Evolutionary conservation across 2,329 filamentous ascomycete species (phyloP), one percentile per base, ranked within the genome.

Genomic region (Fusarium guadeloupense): DNA sequence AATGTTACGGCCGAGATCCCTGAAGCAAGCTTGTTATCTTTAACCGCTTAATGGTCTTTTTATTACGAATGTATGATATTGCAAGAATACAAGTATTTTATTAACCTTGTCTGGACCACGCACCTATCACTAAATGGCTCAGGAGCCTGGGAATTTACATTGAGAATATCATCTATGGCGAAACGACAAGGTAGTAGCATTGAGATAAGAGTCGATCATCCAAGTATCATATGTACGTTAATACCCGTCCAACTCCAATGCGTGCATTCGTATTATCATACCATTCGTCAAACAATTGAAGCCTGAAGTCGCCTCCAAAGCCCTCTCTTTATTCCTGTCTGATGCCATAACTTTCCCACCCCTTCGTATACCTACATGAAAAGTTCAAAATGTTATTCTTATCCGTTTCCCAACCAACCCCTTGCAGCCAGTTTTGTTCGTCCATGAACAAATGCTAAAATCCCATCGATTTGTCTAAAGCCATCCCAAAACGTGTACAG

Each of bases 401-500:
- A 17, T 42, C 33, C 48, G 20, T 43, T 54, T 45, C 41, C 43
- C 34, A 43, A 48, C 49, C 55, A 31, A 25, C 37, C 21, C 40
- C 34, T 16, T 43, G 20, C 31, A 35, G 21, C 45, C 38, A 34
- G 17, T 54, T 48, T 37, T 49, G 49, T 44, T 49, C 42, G 44
- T 40, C 40, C 60, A 13, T 40, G 41, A 39, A 46, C 33, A 50
- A 48, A 63, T 47, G 39, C 53, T 47, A 46, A 66, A 42, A 61
- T 49, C 56, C 44, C 37, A 51, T 19, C 17, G 48, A 37, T 41
- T 42, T 38, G 38, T 69, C 67, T 69, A 64, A 68, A 59, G 37
- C 51, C 66, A 53, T 59, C 54, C 55, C 51, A 64, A 62, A 65
- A 31, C 65, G 60, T 68, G 49, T 70, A 69, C 60, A 66, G 45